phyloP scores from a whole-genome alignment of 1,139 yeast species.

The Yarrowia galli region DNA sequence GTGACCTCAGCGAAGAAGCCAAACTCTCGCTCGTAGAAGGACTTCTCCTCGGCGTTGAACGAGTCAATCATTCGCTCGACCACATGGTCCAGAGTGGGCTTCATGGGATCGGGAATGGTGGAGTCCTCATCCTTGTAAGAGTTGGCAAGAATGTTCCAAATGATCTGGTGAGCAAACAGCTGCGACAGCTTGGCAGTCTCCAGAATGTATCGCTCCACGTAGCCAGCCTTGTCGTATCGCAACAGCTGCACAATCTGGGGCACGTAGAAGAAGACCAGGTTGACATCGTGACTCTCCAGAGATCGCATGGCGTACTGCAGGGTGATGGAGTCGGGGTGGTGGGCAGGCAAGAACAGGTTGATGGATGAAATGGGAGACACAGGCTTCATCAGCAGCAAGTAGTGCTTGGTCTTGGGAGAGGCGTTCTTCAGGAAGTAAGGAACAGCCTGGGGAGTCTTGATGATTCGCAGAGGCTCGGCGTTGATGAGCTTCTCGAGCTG shows the following conservation, averaged over 20 bases:
- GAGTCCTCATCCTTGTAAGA: slow-evolving; percentile 86
- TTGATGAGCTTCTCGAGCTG: slow-evolving; percentile 59
- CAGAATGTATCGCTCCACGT: slow-evolving; percentile 84
- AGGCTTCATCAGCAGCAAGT: slow-evolving; percentile 73
- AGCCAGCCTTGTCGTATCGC: slow-evolving; percentile 81
- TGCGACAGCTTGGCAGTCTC: slow-evolving; percentile 93
- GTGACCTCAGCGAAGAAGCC: slow-evolving; percentile 91
- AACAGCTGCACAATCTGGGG: slow-evolving; percentile 96
- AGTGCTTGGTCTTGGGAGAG: slow-evolving; percentile 45
- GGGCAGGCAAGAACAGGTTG: slow-evolving; percentile 80
- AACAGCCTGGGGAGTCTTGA: slow-evolving; percentile 69
- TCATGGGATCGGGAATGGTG: slow-evolving; percentile 76
- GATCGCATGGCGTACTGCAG: slow-evolving; percentile 92
- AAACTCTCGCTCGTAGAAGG: slow-evolving; percentile 83
- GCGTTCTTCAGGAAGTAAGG: slow-evolving; percentile 51
- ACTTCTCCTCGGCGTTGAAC: slow-evolving; percentile 66
- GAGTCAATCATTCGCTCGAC: slow-evolving; percentile 68
- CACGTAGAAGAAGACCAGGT: slow-evolving; percentile 91
- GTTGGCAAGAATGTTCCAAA: slow-evolving; percentile 98
- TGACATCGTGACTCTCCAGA: slow-evolving; percentile 85
- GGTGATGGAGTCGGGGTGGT: slow-evolving; percentile 68
- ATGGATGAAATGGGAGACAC: slow-evolving; percentile 87
- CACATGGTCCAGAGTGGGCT: slow-evolving; percentile 82
- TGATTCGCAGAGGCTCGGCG: slow-evolving; percentile 67
- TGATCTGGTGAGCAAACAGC: slow-evolving; percentile 94